These are phyloP conservation scores for Microbotryum scabiosae DNA, from an alignment of 1,284 basidiomycete genomes.

Conservation along the genomic window DNA sequence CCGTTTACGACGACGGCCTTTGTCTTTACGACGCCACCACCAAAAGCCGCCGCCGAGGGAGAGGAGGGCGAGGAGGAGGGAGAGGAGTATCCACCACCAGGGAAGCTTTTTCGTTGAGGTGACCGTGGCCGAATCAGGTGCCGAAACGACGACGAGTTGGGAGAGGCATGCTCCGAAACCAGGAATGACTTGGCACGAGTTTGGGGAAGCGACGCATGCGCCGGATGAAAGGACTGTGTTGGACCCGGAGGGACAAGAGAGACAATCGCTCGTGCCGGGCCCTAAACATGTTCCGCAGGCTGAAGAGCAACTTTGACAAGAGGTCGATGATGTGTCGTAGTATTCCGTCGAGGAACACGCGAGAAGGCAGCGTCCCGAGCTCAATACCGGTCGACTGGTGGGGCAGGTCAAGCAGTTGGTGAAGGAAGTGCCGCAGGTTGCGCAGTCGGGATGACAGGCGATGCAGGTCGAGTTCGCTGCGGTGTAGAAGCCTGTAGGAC, in stretches of 20 bases:
- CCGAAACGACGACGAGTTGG: conserved; percentile 54
- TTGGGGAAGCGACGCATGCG: conserved; percentile 52
- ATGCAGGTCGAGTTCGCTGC: conserved; percentile 52
- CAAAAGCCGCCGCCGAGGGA: background rate
- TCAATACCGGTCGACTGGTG: conserved; percentile 57
- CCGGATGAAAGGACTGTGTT: conserved; percentile 56
- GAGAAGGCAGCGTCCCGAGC: conserved; percentile 58
- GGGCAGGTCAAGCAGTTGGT: conserved; percentile 66
- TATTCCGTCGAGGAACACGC: conserved; percentile 63
- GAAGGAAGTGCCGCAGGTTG: conserved; percentile 62
- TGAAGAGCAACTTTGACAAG: conserved; percentile 58
- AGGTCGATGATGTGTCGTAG: conserved; percentile 55
- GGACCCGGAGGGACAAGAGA: conserved; percentile 54
- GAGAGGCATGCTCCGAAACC: conserved; percentile 68
- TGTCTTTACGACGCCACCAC: conserved; percentile 18
- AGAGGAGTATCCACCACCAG: conserved; percentile 25
- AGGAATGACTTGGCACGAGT: conserved; percentile 52
- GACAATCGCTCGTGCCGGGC: conserved; percentile 54
- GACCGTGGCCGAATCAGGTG: conserved; percentile 32
- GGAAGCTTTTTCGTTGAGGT: conserved; percentile 2
- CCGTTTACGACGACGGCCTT: conserved; percentile 15
- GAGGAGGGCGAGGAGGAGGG: conserved; percentile 1
- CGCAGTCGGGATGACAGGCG: conserved; percentile 69
- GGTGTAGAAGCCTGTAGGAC: conserved; percentile 60
- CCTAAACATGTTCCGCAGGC: conserved; percentile 62